A percentile compares a stretch with the other conserved stretches of the same genome.
Conservation (phyloP, 305 asterid species). For the Coffea humblotiana region DNA sequence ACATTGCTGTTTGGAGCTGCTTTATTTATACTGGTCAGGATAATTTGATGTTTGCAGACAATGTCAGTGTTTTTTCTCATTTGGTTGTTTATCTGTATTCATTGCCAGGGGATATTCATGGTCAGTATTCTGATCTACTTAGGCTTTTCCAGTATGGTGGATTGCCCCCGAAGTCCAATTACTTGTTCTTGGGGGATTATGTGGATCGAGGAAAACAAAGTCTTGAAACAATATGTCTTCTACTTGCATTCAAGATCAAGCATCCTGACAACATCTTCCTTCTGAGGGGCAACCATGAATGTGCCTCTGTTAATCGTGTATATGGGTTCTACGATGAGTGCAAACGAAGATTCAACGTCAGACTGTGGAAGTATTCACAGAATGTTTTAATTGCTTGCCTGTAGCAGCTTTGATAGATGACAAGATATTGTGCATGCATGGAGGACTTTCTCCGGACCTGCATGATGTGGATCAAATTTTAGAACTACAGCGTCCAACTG, state of each 20-base stretch:
- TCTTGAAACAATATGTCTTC: slow-evolving; percentile 80
- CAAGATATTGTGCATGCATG: slow-evolving; percentile 88
- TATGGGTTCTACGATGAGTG: slow-evolving; percentile 88
- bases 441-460: slow-evolving; percentile 84
- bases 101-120: slow-evolving; percentile 75
- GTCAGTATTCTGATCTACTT: slow-evolving; percentile 81
- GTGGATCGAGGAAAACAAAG: slow-evolving; percentile 92
- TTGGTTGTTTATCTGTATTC: background rate
- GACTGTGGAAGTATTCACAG: slow-evolving; percentile 79
- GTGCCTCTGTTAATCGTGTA: slow-evolving; percentile 82
- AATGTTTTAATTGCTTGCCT: slow-evolving; percentile 79
- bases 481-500: slow-evolving; percentile 68
- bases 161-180: slow-evolving; percentile 72
- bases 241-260: slow-evolving; percentile 78
- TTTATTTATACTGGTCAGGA: background rate
- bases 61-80: background rate
- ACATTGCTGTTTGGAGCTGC: background rate
- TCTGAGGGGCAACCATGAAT: slow-evolving; percentile 88
- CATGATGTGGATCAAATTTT: slow-evolving; percentile 68
- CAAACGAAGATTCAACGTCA: slow-evolving; percentile 70
- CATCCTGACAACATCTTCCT: slow-evolving; percentile 80
- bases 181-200: slow-evolving; percentile 77
- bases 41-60: background rate
- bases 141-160: slow-evolving; percentile 84
- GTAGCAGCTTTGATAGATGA: slow-evolving; percentile 81